These are phyloP conservation scores for Peribolospora kevripleyi DNA, from an alignment of 768 basidiomycete species.

Conservation along the genomic window DNA sequence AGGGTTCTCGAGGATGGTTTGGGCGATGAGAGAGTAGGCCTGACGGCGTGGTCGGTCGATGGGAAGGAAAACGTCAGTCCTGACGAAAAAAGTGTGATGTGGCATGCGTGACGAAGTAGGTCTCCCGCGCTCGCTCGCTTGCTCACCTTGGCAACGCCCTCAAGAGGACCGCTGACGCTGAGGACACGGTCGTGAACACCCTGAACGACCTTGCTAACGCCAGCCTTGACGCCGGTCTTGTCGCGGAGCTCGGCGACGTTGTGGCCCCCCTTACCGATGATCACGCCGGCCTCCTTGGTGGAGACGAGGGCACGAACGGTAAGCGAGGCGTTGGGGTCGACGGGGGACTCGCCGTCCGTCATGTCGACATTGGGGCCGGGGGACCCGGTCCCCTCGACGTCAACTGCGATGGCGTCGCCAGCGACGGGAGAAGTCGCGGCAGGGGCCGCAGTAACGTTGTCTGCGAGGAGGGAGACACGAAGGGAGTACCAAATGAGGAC, in stretches of 20 bases:
- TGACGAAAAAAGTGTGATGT: not conserved
- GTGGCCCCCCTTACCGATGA: slow-evolving; percentile 89
- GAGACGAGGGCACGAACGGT: slow-evolving; percentile 85
- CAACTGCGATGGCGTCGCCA: not conserved
- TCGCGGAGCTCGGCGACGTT: slow-evolving; percentile 93
- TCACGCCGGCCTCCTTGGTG: slow-evolving; percentile 90
- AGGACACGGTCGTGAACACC: slow-evolving; percentile 96
- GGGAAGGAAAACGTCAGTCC: not conserved
- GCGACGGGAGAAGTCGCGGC: not conserved
- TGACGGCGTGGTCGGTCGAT: slow-evolving; percentile 16
- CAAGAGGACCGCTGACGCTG: slow-evolving; percentile 73
- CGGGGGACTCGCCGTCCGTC: slow-evolving; percentile 28
- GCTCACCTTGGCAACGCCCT: slow-evolving; percentile 69
- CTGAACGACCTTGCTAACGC: slow-evolving; percentile 92
- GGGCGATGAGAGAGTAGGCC: slow-evolving; percentile 86
- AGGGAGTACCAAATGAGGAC: not conserved
- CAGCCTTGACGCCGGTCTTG: slow-evolving; percentile 88
- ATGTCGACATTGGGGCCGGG: slow-evolving; percentile 10
- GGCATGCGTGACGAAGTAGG: not conserved
- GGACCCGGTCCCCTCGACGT: not conserved
- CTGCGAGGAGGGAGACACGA: not conserved
- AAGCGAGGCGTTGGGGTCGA: slow-evolving; percentile 35
- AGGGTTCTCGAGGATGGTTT: slow-evolving; percentile 30
- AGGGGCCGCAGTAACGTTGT: not conserved
- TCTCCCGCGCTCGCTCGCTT: not conserved